phyloP scores from a whole-genome alignment of 2,329 filamentous ascomycete genomes.

The Ascochyta rabiei region DNA sequence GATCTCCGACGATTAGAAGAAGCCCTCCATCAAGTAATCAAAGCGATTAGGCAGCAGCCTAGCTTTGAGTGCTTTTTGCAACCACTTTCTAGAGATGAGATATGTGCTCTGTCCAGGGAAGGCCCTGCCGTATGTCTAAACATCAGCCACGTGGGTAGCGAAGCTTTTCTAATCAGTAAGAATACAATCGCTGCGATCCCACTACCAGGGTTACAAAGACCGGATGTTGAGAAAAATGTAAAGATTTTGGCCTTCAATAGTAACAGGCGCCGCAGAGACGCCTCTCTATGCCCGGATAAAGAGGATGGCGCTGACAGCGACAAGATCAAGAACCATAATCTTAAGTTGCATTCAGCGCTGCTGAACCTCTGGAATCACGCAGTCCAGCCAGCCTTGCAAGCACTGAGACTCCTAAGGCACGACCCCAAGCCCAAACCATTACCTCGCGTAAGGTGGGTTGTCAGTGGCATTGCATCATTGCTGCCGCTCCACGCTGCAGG shows the following conservation, averaged over 20 bases:
- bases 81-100: conserved; percentile 6
- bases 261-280: conserved; percentile 9
- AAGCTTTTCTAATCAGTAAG: conserved; percentile 9
- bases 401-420: conserved; percentile 7
- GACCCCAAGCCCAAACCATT: conserved; percentile 7
- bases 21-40: too few species aligned
- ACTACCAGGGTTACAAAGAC: conserved; percentile 6
- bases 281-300: conserved; percentile 7
- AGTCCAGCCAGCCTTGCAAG: conserved; percentile 9
- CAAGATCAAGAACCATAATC: conserved; percentile 7
- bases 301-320: conserved; percentile 5
- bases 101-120: conserved; percentile 6
- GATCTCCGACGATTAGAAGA: too few species aligned
- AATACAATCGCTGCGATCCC: conserved; percentile 9
- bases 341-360: conserved; percentile 9
- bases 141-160: conserved; percentile 7
- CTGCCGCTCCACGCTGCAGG: conserved; percentile 10
- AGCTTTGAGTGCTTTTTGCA: not conserved
- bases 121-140: conserved; percentile 9
- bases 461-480: conserved; percentile 11
- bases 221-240: conserved; percentile 9
- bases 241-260: conserved; percentile 10
- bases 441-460: conserved; percentile 10
- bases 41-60: too few species aligned
- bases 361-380: conserved; percentile 10